These are phyloP conservation scores for Eucalyptus microcorys DNA, from an alignment of 345 rosid species.

Conservation along the genomic window DNA sequence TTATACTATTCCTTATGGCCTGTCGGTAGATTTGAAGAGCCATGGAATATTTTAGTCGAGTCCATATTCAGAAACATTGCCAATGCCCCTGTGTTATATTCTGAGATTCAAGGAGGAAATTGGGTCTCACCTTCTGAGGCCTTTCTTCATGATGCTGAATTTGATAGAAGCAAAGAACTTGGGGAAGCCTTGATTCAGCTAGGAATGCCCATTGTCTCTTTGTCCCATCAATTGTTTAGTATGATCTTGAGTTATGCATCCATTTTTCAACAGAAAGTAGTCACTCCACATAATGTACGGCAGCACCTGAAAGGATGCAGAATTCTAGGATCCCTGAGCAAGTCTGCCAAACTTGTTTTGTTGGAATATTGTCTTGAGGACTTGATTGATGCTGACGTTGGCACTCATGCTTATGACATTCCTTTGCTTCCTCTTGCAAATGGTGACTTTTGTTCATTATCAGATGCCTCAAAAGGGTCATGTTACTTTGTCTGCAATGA, in stretches of 20 bases:
- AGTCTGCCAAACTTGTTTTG: slow-evolving; percentile 51
- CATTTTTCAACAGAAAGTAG: slow-evolving; percentile 61
- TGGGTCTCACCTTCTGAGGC: slow-evolving; percentile 85
- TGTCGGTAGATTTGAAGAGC: slow-evolving; percentile 80
- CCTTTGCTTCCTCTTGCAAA: slow-evolving; percentile 80
- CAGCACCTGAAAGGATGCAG: slow-evolving; percentile 50
- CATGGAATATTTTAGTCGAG: slow-evolving; percentile 86
- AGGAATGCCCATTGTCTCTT: slow-evolving; percentile 75
- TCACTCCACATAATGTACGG: slow-evolving; percentile 76
- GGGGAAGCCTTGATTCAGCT: slow-evolving; percentile 62
- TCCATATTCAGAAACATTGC: slow-evolving; percentile 54
- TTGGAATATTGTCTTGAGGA: slow-evolving; percentile 94
- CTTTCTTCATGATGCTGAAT: slow-evolving; percentile 76
- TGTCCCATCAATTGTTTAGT: slow-evolving; percentile 56
- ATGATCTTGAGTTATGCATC: slow-evolving; percentile 60
- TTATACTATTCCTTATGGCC: slow-evolving; percentile 80
- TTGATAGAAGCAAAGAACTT: slow-evolving; percentile 56
- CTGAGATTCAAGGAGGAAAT: slow-evolving; percentile 62
- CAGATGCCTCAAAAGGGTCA: slow-evolving; percentile 36
- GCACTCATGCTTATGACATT: slow-evolving; percentile 38
- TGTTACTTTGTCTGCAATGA: slow-evolving; percentile 68
- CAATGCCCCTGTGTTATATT: slow-evolving; percentile 47
- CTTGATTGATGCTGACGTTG: slow-evolving; percentile 69
- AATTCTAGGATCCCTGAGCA: slow-evolving; percentile 34
- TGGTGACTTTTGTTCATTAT: slow-evolving; percentile 63